Percentiles rank a stretch among this genome's conserved stretches.
Conservation (phyloP, 176 grass and related monocot species). For the Miscanthus lutarioriparius region DNA sequence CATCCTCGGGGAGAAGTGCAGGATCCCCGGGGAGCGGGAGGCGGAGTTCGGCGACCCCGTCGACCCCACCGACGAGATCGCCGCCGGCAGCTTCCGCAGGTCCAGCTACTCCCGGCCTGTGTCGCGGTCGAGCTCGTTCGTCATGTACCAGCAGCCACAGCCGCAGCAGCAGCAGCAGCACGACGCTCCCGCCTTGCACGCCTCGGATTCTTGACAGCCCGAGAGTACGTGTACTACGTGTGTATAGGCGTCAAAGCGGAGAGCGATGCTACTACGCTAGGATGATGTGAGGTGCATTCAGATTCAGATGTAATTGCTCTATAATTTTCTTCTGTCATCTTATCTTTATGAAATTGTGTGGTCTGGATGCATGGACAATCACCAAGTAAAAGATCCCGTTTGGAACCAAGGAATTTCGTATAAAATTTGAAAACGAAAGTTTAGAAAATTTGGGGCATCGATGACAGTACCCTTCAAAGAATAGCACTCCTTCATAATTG, state of each 20-base stretch:
- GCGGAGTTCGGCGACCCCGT: constrained; percentile 45
- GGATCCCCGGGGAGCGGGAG: constrained; percentile 68
- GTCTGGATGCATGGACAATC: too few species aligned
- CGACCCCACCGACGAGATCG: not conserved
- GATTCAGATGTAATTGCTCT: constrained; percentile 14
- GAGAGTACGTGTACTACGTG: not conserved
- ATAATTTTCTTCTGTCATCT: not conserved
- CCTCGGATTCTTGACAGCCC: constrained; percentile 28
- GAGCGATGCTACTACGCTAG: not conserved
- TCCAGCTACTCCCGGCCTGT: constrained; percentile 51
- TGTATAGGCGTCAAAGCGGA: not conserved
- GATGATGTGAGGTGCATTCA: not conserved
- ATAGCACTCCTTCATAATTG: too few species aligned
- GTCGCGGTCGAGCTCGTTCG: constrained; percentile 70
- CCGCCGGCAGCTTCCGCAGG: constrained; percentile 41
- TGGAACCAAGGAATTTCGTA: too few species aligned
- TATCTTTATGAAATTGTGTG: not conserved
- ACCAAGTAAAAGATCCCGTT: too few species aligned
- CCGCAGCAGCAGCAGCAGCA: constrained; percentile 9
- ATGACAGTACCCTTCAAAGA: too few species aligned
- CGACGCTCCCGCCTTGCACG: not conserved
- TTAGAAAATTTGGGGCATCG: too few species aligned
- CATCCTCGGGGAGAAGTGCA: constrained; percentile 81
- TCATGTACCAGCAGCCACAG: constrained; percentile 25
- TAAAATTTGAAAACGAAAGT: too few species aligned